Percentiles rank a stretch among this genome's conserved stretches.
Conservation (phyloP, 2,329 filamentous ascomycete species). For the Claviceps paspali region DNA sequence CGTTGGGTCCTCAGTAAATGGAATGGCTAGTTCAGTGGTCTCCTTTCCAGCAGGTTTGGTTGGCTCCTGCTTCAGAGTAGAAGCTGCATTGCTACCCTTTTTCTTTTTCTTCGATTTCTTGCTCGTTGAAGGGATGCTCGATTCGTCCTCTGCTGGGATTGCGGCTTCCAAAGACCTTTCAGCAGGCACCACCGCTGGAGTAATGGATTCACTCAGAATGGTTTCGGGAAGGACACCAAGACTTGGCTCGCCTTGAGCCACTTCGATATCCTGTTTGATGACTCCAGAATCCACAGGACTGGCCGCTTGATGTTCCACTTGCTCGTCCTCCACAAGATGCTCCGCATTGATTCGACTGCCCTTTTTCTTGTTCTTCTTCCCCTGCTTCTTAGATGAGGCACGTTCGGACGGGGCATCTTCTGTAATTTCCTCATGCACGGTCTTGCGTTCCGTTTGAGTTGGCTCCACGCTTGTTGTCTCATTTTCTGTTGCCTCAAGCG, state of each 20-base stretch:
- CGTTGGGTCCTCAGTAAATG: conserved; percentile 3
- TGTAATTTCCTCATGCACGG: not conserved
- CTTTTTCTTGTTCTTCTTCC: conserved; percentile 20
- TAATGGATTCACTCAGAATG: not conserved
- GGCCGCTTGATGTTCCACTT: not conserved
- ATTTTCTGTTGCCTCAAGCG: conserved; percentile 13
- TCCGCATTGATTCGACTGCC: conserved; percentile 7
- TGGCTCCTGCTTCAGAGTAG: not conserved
- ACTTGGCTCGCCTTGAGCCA: not conserved
- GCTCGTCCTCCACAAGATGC: conserved; percentile 7
- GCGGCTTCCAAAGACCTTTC: conserved; percentile 1
- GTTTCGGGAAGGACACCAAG: not conserved
- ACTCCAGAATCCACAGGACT: not conserved
- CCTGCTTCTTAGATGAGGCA: conserved; percentile 14
- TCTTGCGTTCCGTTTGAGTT: conserved; percentile 11
- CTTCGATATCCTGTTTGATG: not conserved
- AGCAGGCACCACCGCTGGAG: not conserved
- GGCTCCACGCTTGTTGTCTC: conserved; percentile 9
- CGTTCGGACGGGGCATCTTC: conserved; percentile 6
- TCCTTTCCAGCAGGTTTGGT: not conserved
- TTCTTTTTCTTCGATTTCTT: conserved; percentile 18
- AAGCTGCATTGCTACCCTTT: conserved; percentile 14
- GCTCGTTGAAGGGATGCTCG: conserved; percentile 5
- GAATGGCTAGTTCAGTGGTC: not conserved
- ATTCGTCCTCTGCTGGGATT: conserved; percentile 9